Conservation (phyloP, 768 basidiomycete genomes). For the Mycena metata region DNA sequence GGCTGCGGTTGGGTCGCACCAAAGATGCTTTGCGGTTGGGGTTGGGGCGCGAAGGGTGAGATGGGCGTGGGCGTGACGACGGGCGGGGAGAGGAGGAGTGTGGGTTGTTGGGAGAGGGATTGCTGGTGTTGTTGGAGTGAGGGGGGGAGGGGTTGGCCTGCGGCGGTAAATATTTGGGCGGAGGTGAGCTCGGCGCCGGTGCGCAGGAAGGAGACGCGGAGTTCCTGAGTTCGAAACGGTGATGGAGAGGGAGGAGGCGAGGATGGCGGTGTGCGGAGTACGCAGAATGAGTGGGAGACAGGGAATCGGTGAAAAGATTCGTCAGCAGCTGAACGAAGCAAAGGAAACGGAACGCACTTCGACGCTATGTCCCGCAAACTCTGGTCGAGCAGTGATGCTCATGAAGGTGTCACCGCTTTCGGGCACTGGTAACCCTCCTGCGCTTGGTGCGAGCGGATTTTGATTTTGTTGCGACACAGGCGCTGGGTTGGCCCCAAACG, state of each 20-base stretch:
- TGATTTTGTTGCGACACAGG: not conserved
- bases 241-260: not conserved
- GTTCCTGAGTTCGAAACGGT: slow-evolving; percentile 49
- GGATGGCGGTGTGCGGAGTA: not conserved
- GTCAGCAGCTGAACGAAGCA: not conserved
- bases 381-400: slow-evolving; percentile 48
- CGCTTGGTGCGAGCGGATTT: not conserved
- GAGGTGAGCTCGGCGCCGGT: slow-evolving; percentile 44
- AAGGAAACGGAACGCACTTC: slow-evolving; percentile 47
- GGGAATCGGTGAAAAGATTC: not conserved
- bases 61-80: not conserved
- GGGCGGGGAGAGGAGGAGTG: not conserved
- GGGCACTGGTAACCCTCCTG: slow-evolving; percentile 25
- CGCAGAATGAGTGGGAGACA: not conserved
- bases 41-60: not conserved
- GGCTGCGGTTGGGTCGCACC: not conserved
- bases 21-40: not conserved
- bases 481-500: not conserved
- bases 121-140: not conserved
- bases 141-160: not conserved
- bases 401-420: slow-evolving; percentile 44
- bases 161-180: slow-evolving; percentile 30
- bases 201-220: slow-evolving; percentile 53
- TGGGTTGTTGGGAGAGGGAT: not conserved
- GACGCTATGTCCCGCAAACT: slow-evolving; percentile 56